phyloP scores from a whole-genome alignment of 2,329 filamentous ascomycete genomes.

The Lachnellula cervina region DNA sequence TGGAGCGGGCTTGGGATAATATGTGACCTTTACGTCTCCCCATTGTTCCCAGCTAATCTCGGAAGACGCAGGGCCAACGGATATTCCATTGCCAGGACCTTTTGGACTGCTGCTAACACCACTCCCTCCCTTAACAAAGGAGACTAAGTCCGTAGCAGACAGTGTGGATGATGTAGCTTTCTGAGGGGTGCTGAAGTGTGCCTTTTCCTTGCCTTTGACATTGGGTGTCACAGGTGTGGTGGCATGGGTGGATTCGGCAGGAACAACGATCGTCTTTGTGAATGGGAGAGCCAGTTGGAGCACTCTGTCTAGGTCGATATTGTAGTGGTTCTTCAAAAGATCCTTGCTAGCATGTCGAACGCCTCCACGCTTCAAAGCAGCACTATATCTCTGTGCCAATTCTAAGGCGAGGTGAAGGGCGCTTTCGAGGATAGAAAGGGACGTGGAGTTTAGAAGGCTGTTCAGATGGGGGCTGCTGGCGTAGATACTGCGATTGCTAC shows the following conservation, averaged over 20 bases:
- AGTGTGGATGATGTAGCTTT: conserved; percentile 46
- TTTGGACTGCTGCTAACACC: conserved; percentile 31
- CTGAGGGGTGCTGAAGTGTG: conserved; percentile 34
- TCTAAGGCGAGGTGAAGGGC: conserved; percentile 78
- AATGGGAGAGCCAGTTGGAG: conserved; percentile 81
- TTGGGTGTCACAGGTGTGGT: conserved; percentile 50
- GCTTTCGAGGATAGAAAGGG: conserved; percentile 69
- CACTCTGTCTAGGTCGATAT: conserved; percentile 72
- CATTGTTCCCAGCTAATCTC: conserved; percentile 65
- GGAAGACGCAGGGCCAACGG: conserved; percentile 16
- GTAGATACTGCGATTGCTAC: conserved; percentile 94
- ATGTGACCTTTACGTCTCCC: conserved; percentile 74
- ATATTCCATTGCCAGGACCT: conserved; percentile 24
- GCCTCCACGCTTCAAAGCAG: conserved; percentile 72
- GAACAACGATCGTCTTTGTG: conserved; percentile 58
- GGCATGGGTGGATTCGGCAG: conserved; percentile 44
- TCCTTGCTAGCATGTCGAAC: conserved; percentile 64
- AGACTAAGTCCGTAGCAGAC: conserved; percentile 79
- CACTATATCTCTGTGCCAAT: conserved; percentile 88
- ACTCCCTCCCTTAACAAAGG: conserved; percentile 59
- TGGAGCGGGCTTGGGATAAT: conserved; percentile 51
- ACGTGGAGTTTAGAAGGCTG: conserved; percentile 82
- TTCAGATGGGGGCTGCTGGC: conserved; percentile 88
- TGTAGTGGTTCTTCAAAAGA: conserved; percentile 79
- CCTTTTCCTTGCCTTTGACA: conserved; percentile 73